Evolutionary conservation across 805 yeast genomes (phyloP).

Genomic region (Hanseniaspora occidentalis): DNA sequence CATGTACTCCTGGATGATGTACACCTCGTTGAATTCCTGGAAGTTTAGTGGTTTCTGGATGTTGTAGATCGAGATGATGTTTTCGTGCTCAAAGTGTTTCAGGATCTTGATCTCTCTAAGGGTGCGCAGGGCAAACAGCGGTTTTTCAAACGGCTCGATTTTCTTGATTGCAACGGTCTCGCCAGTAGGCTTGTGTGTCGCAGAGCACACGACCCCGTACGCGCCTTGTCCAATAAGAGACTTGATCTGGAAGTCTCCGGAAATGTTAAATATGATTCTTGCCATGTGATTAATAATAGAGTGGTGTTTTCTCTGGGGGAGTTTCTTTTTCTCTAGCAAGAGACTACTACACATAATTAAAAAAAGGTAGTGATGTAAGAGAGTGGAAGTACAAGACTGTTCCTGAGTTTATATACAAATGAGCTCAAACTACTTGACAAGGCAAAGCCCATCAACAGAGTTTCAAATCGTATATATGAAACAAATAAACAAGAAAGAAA

Average conservation of each 20-base stretch:
- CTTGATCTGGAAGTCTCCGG: slow-evolving; percentile 73
- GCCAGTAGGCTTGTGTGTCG: slow-evolving; percentile 72
- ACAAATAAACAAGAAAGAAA: no score
- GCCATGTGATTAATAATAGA: background rate
- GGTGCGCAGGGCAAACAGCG: slow-evolving; percentile 81
- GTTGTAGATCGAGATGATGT: slow-evolving; percentile 80
- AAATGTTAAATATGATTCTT: slow-evolving; percentile 60
- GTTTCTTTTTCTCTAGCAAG: background rate
- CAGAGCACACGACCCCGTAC: slow-evolving; percentile 87
- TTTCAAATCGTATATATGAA: no score
- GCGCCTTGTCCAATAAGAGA: slow-evolving; percentile 94
- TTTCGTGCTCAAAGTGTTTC: slow-evolving; percentile 87
- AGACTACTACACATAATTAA: no score
- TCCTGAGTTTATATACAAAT: no score
- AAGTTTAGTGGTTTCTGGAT: slow-evolving; percentile 72
- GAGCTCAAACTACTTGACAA: no score
- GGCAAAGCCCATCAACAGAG: no score
- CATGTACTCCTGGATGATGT: slow-evolving; percentile 78
- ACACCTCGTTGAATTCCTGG: slow-evolving; percentile 75
- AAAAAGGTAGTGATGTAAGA: no score
- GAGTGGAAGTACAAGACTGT: no score
- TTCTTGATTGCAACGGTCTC: slow-evolving; percentile 92
- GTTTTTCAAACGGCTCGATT: slow-evolving; percentile 81
- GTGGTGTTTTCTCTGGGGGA: background rate
- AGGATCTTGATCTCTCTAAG: slow-evolving; percentile 78